phyloP scores from a whole-genome alignment of 257 asterid species.

The Jacaranda copaia region DNA sequence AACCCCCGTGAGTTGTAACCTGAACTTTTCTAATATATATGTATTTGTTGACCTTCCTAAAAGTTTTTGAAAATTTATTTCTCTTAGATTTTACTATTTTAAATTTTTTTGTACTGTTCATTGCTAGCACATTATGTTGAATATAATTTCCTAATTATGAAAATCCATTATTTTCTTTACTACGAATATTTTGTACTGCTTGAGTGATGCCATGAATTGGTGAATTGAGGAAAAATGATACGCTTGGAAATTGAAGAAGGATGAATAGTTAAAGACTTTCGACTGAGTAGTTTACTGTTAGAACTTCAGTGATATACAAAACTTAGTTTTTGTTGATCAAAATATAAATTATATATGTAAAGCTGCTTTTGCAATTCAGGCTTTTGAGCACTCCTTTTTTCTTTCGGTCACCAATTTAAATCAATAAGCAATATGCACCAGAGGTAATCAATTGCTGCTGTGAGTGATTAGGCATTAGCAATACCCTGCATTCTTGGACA shows the following conservation, averaged over 20 bases:
- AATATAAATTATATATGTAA: neutral
- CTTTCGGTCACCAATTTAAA: neutral
- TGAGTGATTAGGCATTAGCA: constrained; percentile 16
- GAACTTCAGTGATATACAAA: constrained; percentile 5
- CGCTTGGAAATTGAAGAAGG: constrained; percentile 5
- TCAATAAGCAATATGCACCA: neutral
- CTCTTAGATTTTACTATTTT: neutral
- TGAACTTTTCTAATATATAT: neutral
- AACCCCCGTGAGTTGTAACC: constrained; percentile 77
- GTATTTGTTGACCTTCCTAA: neutral
- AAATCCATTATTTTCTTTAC: constrained; percentile 6
- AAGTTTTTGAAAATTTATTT: neutral
- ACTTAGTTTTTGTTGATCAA: constrained; percentile 17
- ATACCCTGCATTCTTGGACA: neutral
- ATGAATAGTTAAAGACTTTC: constrained; percentile 6
- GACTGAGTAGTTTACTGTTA: neutral
- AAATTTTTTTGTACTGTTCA: neutral
- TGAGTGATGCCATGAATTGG: constrained; percentile 8
- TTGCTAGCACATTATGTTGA: constrained; percentile 11
- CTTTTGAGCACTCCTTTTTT: neutral
- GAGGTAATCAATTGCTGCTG: constrained; percentile 13
- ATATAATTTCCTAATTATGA: neutral
- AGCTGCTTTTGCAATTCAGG: constrained; percentile 1
- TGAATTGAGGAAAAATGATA: constrained; percentile 7
- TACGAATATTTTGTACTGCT: neutral